Conservation (phyloP, 1,139 yeast genomes). For the Saccharomyces hybrid region DNA sequence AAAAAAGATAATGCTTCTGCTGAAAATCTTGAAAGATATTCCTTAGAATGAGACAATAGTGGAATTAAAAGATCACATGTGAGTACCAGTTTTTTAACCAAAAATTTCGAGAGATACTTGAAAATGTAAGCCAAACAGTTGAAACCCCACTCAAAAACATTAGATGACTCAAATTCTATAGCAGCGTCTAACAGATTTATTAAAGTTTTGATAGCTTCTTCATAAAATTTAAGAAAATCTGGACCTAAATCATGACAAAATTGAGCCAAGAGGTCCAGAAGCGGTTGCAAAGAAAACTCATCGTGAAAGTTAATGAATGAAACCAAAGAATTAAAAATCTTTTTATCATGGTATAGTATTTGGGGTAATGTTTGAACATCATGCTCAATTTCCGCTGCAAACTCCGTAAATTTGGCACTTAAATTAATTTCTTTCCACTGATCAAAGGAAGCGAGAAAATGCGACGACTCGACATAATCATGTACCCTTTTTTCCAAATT, state of each 20-base stretch:
- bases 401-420: constrained; percentile 63
- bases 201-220: constrained; percentile 45
- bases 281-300: constrained; percentile 67
- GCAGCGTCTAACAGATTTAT: constrained; percentile 42
- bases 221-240: constrained; percentile 72
- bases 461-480: constrained; percentile 68
- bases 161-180: constrained; percentile 44
- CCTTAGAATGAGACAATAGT: constrained; percentile 49
- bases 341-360: constrained; percentile 60
- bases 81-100: constrained; percentile 56
- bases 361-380: constrained; percentile 71
- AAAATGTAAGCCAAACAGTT: constrained; percentile 81
- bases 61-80: constrained; percentile 65
- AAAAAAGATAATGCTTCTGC: constrained; percentile 87
- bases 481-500: constrained; percentile 57
- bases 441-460: constrained; percentile 67
- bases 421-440: constrained; percentile 87
- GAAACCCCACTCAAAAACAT: constrained; percentile 72
- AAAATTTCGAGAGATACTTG: constrained; percentile 66
- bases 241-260: constrained; percentile 91
- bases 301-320: constrained; percentile 51
- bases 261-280: constrained; percentile 73
- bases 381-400: constrained; percentile 49
- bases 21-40: constrained; percentile 70
- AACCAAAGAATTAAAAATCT: constrained; percentile 50